Evolutionary conservation across 169 alveolate species (phyloP), one percentile per base, ranked within the genome.

Genomic region (Cryptosporidium parvum): DNA sequence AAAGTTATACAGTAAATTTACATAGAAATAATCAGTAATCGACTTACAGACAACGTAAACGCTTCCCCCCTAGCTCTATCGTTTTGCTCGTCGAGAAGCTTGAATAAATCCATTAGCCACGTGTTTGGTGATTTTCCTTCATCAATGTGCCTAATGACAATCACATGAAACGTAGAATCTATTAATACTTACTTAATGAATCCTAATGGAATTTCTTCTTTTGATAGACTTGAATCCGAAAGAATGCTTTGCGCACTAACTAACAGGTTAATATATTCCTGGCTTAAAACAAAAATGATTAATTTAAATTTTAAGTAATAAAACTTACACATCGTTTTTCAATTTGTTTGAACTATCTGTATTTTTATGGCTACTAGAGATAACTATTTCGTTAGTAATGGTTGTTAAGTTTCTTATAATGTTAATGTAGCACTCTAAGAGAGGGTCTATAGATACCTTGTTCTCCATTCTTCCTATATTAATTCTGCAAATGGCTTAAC

Each of bases 1-100:
- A 35, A 56, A 31, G 18, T 73, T 58, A 56, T 31, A 6, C 9
- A 37, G n/a, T 35, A 31, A 14, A 16, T 37, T 21, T 26, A 62
- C 16, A 23, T 42, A 16, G 2, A 0, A 4, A 23, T 23, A 23
- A 12, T 48, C 18, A 4, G 12, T 23, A 23, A 12, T 48, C 18
- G 56, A 62, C 89, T 80, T 62, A 80, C 89, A n/a, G 45, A 59
- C 12, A 80, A 18, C n/a, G 75, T 56, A 7, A 67, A 31, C 10
- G 48, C 61, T 42, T 80, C 89, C 39, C 89, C 89, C 31, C 89
- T 80, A 31, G 75, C 89, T 12, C 53, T 80, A 29, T 80, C 68
- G 9, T 62, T 61, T 35, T 80, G 80, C 51, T 59, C 75, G 9
- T 61, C 67, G 6, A 80, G 68, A 29, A 80, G 75, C 37, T 65